Conservation (phyloP, 2,329 filamentous ascomycete genomes). For the Didymella exigua region DNA sequence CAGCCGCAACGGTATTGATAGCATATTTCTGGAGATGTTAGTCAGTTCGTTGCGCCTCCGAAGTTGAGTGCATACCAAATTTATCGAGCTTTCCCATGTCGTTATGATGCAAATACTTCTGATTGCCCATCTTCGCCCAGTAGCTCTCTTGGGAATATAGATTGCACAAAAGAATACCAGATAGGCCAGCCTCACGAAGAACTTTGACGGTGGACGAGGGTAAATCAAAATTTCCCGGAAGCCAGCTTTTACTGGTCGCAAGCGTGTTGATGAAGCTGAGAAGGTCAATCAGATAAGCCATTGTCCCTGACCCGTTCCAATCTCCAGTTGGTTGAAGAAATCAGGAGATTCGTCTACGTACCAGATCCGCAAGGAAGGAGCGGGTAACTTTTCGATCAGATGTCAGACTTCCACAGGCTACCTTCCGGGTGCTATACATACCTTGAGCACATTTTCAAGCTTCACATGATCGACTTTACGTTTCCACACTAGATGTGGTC, state of each 20-base stretch:
- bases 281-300: not conserved
- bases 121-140: conserved; percentile 37
- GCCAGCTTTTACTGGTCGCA: not conserved
- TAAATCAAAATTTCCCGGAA: not conserved
- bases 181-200: not conserved
- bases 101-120: conserved; percentile 15
- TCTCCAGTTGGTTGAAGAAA: not conserved
- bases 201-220: not conserved
- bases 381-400: not conserved
- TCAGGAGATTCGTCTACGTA: not conserved
- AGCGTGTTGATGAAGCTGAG: conserved; percentile 6
- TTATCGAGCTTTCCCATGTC: not conserved
- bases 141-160: conserved; percentile 22
- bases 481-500: not conserved
- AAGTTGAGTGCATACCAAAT: not conserved
- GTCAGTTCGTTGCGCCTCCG: not conserved
- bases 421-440: not conserved
- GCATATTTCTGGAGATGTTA: conserved; percentile 15
- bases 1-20: conserved; percentile 33
- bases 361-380: not conserved
- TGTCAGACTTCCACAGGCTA: not conserved
- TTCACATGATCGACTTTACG: not conserved
- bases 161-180: conserved; percentile 2
- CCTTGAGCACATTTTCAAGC: not conserved
- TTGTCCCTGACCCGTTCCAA: not conserved